Percentiles rank a stretch among this genome's conserved stretches.
phyloP scores from a whole-genome alignment of 208 protist genomes.

The Trypanosoma avium region DNA sequence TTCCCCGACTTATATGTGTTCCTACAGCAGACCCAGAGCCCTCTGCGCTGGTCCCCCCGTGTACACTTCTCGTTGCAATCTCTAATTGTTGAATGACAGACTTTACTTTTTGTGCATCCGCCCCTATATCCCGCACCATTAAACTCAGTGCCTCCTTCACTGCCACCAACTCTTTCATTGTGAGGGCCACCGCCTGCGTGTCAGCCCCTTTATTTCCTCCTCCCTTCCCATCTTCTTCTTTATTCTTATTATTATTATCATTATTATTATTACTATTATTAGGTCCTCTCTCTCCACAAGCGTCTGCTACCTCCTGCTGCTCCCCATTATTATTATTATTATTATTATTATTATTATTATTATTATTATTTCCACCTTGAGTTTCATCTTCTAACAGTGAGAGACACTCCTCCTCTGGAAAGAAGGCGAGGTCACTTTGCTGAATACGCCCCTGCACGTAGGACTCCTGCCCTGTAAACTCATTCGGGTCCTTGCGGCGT shows the following conservation, averaged over 20 bases:
- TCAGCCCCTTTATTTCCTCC: neutral
- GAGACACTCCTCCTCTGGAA: slow-evolving; percentile 68
- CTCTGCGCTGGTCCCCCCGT: neutral
- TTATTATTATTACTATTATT: neutral
- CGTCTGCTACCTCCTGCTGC: neutral
- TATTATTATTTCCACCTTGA: neutral
- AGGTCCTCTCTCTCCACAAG: neutral
- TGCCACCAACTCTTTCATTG: slow-evolving; percentile 36
- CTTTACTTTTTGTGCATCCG: slow-evolving; percentile 41
- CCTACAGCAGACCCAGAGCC: neutral
- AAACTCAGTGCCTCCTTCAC: slow-evolving; percentile 36
- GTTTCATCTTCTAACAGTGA: slow-evolving; percentile 29
- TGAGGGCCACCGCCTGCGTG: slow-evolving; percentile 3
- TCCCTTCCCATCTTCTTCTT: neutral
- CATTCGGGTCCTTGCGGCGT: slow-evolving; percentile 64
- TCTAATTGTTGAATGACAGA: slow-evolving; percentile 51
- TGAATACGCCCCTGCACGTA: slow-evolving; percentile 69
- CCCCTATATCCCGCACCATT: slow-evolving; percentile 34
- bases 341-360: neutral
- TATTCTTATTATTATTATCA: neutral
- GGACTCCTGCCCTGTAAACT: slow-evolving; percentile 86
- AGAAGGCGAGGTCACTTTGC: slow-evolving; percentile 64
- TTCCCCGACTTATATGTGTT: slow-evolving; percentile 5
- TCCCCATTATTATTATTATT: neutral
- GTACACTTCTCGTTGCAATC: slow-evolving; percentile 28